Evolutionary conservation across 257 asterid genomes (phyloP).

Genomic region (Plantago major): DNA sequence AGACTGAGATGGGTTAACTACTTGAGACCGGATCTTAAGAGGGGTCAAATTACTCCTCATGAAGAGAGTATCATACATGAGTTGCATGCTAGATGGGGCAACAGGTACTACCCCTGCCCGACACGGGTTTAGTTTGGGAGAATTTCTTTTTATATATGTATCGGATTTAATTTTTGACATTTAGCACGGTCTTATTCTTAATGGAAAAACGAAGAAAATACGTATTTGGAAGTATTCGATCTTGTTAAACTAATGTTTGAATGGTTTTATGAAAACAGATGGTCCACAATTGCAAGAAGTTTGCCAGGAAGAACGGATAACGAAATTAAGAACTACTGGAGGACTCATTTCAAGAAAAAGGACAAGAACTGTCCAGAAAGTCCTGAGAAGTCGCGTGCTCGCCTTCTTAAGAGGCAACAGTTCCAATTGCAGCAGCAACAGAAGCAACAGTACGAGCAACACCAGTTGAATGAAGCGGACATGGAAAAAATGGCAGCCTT

Average conservation of each 20-base stretch:
- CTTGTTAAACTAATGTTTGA: neutral
- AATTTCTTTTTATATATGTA: too few relatives aligned
- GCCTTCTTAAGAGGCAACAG: slow-evolving; percentile 55
- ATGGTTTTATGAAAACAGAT: slow-evolving; percentile 28
- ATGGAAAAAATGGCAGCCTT: slow-evolving; percentile 38
- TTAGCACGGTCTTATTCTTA: too few relatives aligned
- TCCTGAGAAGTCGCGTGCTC: slow-evolving; percentile 38
- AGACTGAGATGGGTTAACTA: slow-evolving; percentile 95
- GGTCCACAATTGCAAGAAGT: slow-evolving; percentile 90
- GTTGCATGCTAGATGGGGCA: slow-evolving; percentile 87
- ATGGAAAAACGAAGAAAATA: too few relatives aligned
- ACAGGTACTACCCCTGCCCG: slow-evolving; percentile 46
- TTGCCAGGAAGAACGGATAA: slow-evolving; percentile 80
- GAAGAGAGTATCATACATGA: slow-evolving; percentile 72
- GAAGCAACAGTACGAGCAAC: slow-evolving; percentile 34
- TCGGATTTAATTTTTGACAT: too few relatives aligned
- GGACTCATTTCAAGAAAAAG: slow-evolving; percentile 82
- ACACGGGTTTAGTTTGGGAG: neutral
- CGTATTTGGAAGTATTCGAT: neutral
- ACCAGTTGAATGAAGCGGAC: slow-evolving; percentile 30
- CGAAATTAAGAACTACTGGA: slow-evolving; percentile 81
- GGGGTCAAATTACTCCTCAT: slow-evolving; percentile 78
- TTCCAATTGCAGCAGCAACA: slow-evolving; percentile 51
- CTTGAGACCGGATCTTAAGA: slow-evolving; percentile 93
- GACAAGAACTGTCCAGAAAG: slow-evolving; percentile 27